Evolutionary conservation across 805 yeast species (phyloP), one percentile per base, ranked within the genome.

Genomic region (Myxozyma neotropica): DNA sequence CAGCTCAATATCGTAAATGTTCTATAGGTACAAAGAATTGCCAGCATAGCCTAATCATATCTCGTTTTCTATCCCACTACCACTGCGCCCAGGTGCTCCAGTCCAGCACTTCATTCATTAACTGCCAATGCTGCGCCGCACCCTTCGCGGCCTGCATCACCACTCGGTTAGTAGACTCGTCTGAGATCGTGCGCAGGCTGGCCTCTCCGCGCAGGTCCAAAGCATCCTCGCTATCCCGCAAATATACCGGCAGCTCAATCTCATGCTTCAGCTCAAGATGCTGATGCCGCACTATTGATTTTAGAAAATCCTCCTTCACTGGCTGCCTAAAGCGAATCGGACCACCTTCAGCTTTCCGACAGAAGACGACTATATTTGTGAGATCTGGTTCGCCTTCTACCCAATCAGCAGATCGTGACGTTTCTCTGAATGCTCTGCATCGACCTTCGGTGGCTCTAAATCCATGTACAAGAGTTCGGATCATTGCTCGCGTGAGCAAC

Each of bases 331-430:
- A 63, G 46, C 35, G 35, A 13, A 63, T 8, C 17, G 52, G 13
- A 17, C 55, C 54, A 3, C 54, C 52, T 7, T 35, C 48, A 5
- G 45, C 50, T 8, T 26, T 19, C 13, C 63, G 59, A 49, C 65
- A 63, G 36, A 63, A 63, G 19, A 61, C 47, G 19, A 61, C 65
- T 23, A 35, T 55, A 50, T 61, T 58, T 4, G 61, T 33, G 21
- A 57, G 46, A 19, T 46, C 57, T 10, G 36, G 31, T 12, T n/a
- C 24, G 35, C 31, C 51, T 23, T 17, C 44, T 4, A 23, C 31
- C 49, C 49, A 45, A 23, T 44, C 44, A 13, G 24, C 46, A 8
- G 31, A 26, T 4, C 27, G 5, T 2, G 49, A 40, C n/a, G 43
- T 24, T 27, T 54, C 63, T 12, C 57, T 36, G 40, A 59, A 55